Percentiles rank a stretch among this genome's conserved stretches.
These are phyloP conservation scores for Hypomontagnella monticulosa DNA, from an alignment of 495 filamentous ascomycete species.

Conservation along the genomic window DNA sequence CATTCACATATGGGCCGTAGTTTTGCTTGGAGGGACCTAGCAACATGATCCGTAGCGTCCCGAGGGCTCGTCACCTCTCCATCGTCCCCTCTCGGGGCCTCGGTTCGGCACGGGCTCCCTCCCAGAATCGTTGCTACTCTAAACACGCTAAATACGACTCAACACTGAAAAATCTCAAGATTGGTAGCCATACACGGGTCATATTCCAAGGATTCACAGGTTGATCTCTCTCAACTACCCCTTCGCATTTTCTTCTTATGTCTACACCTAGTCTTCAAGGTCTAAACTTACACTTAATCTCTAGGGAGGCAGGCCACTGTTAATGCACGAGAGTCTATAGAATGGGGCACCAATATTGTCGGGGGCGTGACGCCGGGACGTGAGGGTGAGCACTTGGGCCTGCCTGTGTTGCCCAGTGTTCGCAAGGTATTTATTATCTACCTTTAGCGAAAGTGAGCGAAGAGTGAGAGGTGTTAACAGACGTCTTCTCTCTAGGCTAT, in stretches of 20 bases:
- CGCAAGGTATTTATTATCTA: slow-evolving; percentile 59
- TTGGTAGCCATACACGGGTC: slow-evolving; percentile 80
- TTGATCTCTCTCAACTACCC: slow-evolving; percentile 27
- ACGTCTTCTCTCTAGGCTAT: slow-evolving; percentile 64
- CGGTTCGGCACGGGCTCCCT: background rate
- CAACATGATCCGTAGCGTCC: slow-evolving; percentile 17
- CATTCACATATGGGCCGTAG: too few species aligned
- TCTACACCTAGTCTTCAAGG: background rate
- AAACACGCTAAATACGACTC: slow-evolving; percentile 58
- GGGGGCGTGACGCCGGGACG: slow-evolving; percentile 85
- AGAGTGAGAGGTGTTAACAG: background rate
- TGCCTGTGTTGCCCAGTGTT: slow-evolving; percentile 81
- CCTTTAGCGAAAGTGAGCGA: background rate
- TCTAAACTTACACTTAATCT: slow-evolving; percentile 20
- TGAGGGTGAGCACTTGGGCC: slow-evolving; percentile 79
- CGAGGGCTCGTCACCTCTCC: slow-evolving; percentile 1
- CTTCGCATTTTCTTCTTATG: background rate
- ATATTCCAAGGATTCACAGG: slow-evolving; percentile 94
- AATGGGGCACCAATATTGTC: slow-evolving; percentile 88
- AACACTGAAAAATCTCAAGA: slow-evolving; percentile 79
- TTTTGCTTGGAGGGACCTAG: background rate
- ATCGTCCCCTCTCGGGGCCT: background rate
- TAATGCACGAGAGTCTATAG: slow-evolving; percentile 83
- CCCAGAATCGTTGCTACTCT: slow-evolving; percentile 2
- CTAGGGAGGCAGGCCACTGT: slow-evolving; percentile 70